Conservation (phyloP, 805 yeast genomes). For the Metahyphopichia silvanorum region DNA sequence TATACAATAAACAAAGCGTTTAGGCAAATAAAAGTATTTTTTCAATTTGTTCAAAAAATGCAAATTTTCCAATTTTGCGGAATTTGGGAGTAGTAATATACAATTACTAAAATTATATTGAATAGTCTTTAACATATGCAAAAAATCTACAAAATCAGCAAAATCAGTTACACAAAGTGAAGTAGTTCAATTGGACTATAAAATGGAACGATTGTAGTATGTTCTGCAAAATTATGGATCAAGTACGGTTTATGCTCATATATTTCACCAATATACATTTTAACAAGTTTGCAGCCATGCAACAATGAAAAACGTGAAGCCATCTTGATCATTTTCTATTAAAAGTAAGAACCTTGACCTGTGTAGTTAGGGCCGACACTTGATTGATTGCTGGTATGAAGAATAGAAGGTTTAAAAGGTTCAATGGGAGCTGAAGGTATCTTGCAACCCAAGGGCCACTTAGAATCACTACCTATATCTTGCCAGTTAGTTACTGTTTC, state of each 20-base stretch:
- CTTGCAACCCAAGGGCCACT: conserved; percentile 40
- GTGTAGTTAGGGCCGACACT: too few species aligned
- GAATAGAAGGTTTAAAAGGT: conserved; percentile 19
- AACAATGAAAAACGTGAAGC: too few species aligned
- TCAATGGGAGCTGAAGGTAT: conserved; percentile 30
- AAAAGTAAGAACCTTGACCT: conserved; percentile 1
- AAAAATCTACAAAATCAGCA: too few species aligned
- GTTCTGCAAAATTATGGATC: too few species aligned
- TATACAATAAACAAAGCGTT: neutral
- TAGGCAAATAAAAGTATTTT: neutral
- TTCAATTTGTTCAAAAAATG: neutral
- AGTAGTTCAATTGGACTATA: too few species aligned
- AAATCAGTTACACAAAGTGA: too few species aligned
- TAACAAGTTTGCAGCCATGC: too few species aligned
- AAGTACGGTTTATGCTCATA: too few species aligned
- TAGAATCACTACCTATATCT: conserved; percentile 33
- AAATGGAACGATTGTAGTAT: too few species aligned
- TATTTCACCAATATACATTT: too few species aligned
- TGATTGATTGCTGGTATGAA: neutral
- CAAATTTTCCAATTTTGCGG: neutral
- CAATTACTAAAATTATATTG: neutral
- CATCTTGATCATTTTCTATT: too few species aligned
- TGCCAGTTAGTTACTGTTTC: conserved; percentile 34
- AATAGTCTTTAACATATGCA: neutral
- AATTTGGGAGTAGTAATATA: neutral